These are phyloP conservation scores for Lactifluus echinatus DNA, from an alignment of 768 basidiomycete species.

Conservation along the genomic window DNA sequence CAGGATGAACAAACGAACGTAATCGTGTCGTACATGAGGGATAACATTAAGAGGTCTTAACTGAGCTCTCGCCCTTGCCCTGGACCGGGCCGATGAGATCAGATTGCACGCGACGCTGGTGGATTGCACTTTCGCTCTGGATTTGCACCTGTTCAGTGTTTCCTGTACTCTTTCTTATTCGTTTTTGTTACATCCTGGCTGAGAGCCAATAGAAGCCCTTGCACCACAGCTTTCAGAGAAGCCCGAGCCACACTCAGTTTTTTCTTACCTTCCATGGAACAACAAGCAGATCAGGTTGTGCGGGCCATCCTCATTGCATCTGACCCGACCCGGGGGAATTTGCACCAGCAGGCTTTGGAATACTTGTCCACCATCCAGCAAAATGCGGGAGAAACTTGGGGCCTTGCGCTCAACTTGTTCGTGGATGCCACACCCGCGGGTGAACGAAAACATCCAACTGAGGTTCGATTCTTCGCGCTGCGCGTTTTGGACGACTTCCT, in stretches of 20 bases:
- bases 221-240: conserved; percentile 11
- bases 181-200: neutral
- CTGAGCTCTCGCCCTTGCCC: too few relatives aligned
- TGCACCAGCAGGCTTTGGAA: conserved; percentile 82
- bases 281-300: conserved; percentile 65
- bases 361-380: conserved; percentile 73
- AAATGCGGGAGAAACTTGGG: conserved; percentile 71
- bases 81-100: conserved; percentile 14
- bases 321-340: conserved; percentile 56
- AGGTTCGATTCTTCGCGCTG: conserved; percentile 74
- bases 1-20: too few relatives aligned
- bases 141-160: neutral
- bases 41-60: too few relatives aligned
- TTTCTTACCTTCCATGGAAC: conserved; percentile 45
- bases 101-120: conserved; percentile 17
- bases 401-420: conserved; percentile 69
- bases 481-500: conserved; percentile 76
- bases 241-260: conserved; percentile 17
- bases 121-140: neutral
- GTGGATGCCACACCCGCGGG: conserved; percentile 53
- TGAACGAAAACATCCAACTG: conserved; percentile 55
- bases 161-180: neutral
- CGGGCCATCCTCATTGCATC: conserved; percentile 86
- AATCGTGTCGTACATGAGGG: too few relatives aligned
- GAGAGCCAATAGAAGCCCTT: conserved; percentile 7